Base-by-base conservation (phyloP, 2,329 filamentous ascomycete genomes). In the Aureobasidium sp. region DNA sequence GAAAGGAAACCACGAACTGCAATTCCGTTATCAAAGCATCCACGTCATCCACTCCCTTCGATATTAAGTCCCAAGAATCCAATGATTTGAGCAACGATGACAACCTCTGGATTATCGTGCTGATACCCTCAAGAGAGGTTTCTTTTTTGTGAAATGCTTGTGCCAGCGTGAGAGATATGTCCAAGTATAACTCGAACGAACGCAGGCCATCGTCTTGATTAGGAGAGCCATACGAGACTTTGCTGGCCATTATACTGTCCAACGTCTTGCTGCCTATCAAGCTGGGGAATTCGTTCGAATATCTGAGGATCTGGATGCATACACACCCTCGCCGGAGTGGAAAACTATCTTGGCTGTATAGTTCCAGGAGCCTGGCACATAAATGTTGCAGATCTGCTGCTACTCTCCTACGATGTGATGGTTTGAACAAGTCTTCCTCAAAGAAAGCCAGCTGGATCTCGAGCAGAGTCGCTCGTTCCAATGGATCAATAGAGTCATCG, bases 1-100 rank as follows among this genome's bases (percentile, higher is more conserved):
- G 76, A 66, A 80, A 87, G 62, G 85, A 82, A 8, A 80, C 75
- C 44, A 84, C 72, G 1, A 79, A 76, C 60, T 79, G 76, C 41
- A 88, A 72, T 55, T 84, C 80, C 34, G 76, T 68, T 15, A 82
- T 65, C 70, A 82, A 79, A 49, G 74, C 72, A 20, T 78, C 75
- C 8, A 77, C 67, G 66, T 84, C 78, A 49, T 84, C 81, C n/a
- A 87, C 68, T 15, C 72, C 70, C 14, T 71, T 68, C 15, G 73
- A 63, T 20, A 86, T 66, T 7, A 20, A 14, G 1, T 58, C 29
- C 55, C 55, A 58, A 8, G 29, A n/a, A 15, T 39, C 6, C n/a
- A 29, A 14, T 14, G 42, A 11, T 17, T 39, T 27, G 3, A 48
- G 12, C 42, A 58, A 15, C n/a, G 31, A 15, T 48, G 55, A 39